Percentiles rank a stretch among this genome's conserved stretches.
These are phyloP conservation scores for Pseudogymnoascus sp. DNA, from an alignment of 2,329 filamentous ascomycete genomes.

Conservation along the genomic window DNA sequence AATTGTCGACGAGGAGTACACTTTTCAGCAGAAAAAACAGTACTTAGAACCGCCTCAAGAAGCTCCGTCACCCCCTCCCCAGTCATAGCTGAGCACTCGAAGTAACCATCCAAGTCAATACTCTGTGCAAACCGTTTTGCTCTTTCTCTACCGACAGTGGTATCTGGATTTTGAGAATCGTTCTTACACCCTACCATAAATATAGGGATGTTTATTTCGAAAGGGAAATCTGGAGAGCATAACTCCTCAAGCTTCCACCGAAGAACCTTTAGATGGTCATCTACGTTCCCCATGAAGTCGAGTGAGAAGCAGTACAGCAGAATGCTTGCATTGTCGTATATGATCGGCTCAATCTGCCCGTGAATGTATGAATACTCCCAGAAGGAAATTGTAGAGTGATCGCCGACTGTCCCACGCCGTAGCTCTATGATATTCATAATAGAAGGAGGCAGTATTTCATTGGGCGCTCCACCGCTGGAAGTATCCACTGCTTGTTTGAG, in stretches of 20 bases:
- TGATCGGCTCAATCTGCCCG: neutral
- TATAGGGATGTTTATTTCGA: neutral
- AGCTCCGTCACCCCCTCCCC: neutral
- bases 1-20: neutral
- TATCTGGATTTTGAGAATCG: neutral
- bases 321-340: neutral
- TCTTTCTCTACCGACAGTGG: neutral
- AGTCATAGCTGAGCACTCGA: neutral
- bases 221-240: neutral
- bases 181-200: neutral
- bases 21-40: neutral
- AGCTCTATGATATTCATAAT: neutral
- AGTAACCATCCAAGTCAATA: neutral
- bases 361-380: neutral
- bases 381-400: neutral
- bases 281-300: neutral
- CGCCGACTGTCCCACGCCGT: neutral
- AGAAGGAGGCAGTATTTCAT: neutral
- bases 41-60: neutral
- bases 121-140: neutral
- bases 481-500: neutral
- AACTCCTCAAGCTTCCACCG: neutral
- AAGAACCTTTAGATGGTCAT: neutral
- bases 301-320: neutral
- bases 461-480: neutral